Conservation (phyloP, 768 basidiomycete genomes). For the Mycena olivaceomarginata region DNA sequence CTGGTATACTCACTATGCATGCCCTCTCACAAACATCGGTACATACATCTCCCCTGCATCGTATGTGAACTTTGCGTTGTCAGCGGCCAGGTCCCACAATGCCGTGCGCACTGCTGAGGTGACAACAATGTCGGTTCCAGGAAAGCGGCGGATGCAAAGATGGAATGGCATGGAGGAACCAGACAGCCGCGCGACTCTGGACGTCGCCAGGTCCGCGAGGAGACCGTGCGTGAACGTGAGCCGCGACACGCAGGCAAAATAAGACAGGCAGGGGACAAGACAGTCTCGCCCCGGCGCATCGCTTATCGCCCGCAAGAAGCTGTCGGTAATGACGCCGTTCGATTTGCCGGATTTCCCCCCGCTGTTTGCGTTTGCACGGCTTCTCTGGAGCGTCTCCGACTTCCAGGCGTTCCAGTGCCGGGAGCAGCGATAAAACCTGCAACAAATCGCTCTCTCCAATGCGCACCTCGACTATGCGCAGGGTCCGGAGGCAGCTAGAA, state of each 20-base stretch:
- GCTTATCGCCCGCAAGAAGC: constrained; percentile 7
- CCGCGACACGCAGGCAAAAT: constrained; percentile 14
- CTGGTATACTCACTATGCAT: neutral
- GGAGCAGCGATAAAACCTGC: constrained; percentile 23
- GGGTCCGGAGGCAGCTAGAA: constrained; percentile 5
- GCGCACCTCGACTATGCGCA: constrained; percentile 21
- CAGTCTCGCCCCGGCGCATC: neutral
- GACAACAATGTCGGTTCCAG: neutral
- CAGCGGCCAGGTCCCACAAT: neutral
- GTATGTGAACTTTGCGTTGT: neutral
- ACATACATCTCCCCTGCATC: neutral
- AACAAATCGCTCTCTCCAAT: neutral
- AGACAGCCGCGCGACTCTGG: neutral
- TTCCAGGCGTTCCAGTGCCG: constrained; percentile 25
- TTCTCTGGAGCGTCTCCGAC: constrained; percentile 1
- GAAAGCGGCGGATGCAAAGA: constrained; percentile 1
- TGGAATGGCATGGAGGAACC: neutral
- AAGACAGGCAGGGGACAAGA: constrained; percentile 11
- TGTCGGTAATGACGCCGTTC: constrained; percentile 8
- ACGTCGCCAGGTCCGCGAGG: neutral
- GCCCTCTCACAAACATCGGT: neutral
- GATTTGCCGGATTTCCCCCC: neutral
- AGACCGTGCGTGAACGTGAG: constrained; percentile 9
- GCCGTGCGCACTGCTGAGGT: neutral
- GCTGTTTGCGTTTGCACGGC: neutral